Conservation (phyloP, 768 basidiomycete genomes). For the Trametes gibbosa region DNA sequence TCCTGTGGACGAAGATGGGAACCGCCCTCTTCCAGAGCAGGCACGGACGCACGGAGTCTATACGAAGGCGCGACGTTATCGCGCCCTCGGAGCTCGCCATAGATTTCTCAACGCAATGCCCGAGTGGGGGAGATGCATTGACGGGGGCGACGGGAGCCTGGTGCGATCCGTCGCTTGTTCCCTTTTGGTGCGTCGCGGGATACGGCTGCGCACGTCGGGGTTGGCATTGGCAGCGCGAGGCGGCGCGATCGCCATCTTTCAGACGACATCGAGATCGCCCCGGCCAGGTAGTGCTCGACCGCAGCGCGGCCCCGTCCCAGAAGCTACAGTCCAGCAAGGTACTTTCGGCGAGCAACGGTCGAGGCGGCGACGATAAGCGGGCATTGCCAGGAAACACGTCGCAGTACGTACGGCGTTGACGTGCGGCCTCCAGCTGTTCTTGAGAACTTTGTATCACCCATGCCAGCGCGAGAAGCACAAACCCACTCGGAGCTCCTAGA, state of each 20-base stretch:
- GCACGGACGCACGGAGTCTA: conserved; percentile 9
- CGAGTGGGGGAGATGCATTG: background rate
- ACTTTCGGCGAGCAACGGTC: background rate
- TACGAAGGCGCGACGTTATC: conserved; percentile 12
- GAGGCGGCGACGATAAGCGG: conserved; percentile 3
- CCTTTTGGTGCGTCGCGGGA: background rate
- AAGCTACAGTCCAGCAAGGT: background rate
- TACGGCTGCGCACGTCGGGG: background rate
- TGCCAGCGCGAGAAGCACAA: background rate
- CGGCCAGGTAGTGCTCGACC: background rate
- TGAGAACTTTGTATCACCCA: background rate
- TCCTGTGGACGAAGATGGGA: background rate
- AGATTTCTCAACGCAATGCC: background rate
- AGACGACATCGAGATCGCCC: background rate
- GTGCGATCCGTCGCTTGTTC: background rate
- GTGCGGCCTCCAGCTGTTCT: background rate
- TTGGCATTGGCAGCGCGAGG: background rate
- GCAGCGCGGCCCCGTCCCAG: background rate
- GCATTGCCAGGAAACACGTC: background rate
- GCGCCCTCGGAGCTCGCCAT: background rate
- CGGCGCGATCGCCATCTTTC: background rate
- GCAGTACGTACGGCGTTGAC: background rate
- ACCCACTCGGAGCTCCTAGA: background rate
- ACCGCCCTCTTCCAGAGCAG: conserved; percentile 6
- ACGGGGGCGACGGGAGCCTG: background rate